Evolutionary conservation across 1,284 basidiomycete species (phyloP).

Genomic region (Stygiomarasmius scandens): DNA sequence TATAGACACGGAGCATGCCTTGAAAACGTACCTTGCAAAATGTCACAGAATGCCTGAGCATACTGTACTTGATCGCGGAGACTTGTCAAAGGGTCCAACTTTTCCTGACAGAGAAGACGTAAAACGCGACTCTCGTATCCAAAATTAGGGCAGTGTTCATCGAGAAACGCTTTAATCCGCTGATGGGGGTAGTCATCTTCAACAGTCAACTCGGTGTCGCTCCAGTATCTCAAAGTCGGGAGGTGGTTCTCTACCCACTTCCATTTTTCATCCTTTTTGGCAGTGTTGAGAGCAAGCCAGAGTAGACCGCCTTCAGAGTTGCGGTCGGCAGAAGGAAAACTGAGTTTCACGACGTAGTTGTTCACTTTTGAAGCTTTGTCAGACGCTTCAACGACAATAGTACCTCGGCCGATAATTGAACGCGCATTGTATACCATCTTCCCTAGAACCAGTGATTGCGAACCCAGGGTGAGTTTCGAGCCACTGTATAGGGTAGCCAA

Average conservation of each 20-base stretch:
- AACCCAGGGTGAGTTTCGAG: neutral
- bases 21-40: constrained; percentile 2
- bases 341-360: neutral
- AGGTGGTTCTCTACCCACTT: constrained; percentile 2
- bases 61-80: neutral
- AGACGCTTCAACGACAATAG: neutral
- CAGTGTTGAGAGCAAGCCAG: neutral
- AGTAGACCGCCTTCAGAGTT: neutral
- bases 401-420: constrained; percentile 4
- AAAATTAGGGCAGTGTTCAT: neutral
- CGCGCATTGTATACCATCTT: neutral
- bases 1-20: neutral
- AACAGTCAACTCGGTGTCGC: neutral
- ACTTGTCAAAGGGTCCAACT: neutral
- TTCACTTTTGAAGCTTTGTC: neutral
- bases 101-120: neutral
- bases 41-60: constrained; percentile 5
- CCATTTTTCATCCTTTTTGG: neutral
- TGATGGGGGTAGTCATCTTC: neutral
- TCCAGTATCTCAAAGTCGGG: neutral
- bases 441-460: neutral
- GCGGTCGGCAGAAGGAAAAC: neutral
- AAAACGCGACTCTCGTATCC: constrained; percentile 1
- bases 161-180: neutral
- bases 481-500: neutral